Evolutionary conservation across 129 eudicot genomes (phyloP).

Genomic region (Logfia minima): DNA sequence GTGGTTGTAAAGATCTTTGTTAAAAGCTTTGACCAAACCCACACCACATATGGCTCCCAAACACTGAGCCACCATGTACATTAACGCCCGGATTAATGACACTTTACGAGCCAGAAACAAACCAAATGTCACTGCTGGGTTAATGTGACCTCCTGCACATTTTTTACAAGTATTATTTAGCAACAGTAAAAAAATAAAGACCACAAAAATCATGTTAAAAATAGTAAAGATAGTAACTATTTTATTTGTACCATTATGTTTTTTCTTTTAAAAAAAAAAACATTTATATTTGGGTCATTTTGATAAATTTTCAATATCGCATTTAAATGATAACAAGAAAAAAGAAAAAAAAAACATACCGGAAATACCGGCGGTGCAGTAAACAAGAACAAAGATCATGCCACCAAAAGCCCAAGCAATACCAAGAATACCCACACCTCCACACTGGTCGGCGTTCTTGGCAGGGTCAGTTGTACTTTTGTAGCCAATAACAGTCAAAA

Average conservation of each 20-base stretch:
- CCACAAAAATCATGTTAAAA: no score
- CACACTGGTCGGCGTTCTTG: constrained; percentile 50
- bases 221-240: not conserved
- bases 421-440: constrained; percentile 77
- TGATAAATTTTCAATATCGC: not conserved
- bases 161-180: not conserved
- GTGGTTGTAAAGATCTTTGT: constrained; percentile 46
- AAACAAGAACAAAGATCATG: constrained; percentile 85
- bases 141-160: constrained; percentile 74
- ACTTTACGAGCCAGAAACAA: constrained; percentile 74
- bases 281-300: not conserved
- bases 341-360: constrained; percentile 30
- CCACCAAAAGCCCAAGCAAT: constrained; percentile 90
- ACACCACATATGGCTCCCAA: constrained; percentile 84
- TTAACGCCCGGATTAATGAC: constrained; percentile 59
- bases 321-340: not conserved
- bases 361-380: constrained; percentile 92
- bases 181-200: constrained; percentile 1
- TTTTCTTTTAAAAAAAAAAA: not conserved
- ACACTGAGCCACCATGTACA: constrained; percentile 91
- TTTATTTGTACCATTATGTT: not conserved
- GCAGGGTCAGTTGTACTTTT: constrained; percentile 49
- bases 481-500: constrained; percentile 73
- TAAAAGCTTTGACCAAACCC: constrained; percentile 68
- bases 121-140: constrained; percentile 90